Percentiles rank a stretch among this genome's conserved stretches.
Conservation (phyloP, 2,329 filamentous ascomycete genomes). For the Epicoccum sorghinum region DNA sequence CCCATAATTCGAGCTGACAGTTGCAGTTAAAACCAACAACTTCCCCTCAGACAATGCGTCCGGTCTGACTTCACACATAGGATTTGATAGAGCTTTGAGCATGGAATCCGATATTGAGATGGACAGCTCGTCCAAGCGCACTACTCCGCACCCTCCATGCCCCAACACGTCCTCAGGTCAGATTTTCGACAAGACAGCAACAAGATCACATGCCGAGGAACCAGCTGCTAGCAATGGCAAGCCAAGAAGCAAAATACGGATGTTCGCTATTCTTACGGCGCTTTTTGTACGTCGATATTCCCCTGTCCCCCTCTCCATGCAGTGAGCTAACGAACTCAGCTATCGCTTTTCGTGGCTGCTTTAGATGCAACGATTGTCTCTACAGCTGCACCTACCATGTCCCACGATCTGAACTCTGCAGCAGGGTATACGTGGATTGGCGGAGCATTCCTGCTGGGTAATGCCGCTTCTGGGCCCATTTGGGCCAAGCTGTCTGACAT, state of each 20-base stretch:
- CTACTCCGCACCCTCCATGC: neutral
- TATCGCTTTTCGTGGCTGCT: slow-evolving; percentile 51
- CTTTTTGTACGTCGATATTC: slow-evolving; percentile 38
- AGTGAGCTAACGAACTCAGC: slow-evolving; percentile 21
- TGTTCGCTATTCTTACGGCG: slow-evolving; percentile 39
- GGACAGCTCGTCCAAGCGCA: slow-evolving; percentile 2
- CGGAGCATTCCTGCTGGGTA: slow-evolving; percentile 72
- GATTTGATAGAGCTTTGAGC: neutral
- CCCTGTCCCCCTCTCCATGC: neutral
- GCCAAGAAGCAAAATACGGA: slow-evolving; percentile 32
- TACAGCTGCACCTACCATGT: slow-evolving; percentile 71
- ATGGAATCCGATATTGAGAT: slow-evolving; percentile 10
- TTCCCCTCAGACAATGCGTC: neutral
- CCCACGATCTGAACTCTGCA: slow-evolving; percentile 67
- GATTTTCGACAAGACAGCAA: neutral
- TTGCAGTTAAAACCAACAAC: neutral
- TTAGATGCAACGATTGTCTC: slow-evolving; percentile 65
- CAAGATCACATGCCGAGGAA: neutral
- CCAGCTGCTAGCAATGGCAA: slow-evolving; percentile 12
- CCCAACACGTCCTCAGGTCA: slow-evolving; percentile 1
- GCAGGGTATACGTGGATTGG: slow-evolving; percentile 81
- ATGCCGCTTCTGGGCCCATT: slow-evolving; percentile 70
- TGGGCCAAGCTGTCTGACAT: slow-evolving; percentile 70
- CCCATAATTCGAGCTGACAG: neutral
- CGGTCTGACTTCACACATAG: neutral